Conservation (phyloP, 2,329 filamentous ascomycete genomes). For the Hypoxylon rubiginosum region DNA sequence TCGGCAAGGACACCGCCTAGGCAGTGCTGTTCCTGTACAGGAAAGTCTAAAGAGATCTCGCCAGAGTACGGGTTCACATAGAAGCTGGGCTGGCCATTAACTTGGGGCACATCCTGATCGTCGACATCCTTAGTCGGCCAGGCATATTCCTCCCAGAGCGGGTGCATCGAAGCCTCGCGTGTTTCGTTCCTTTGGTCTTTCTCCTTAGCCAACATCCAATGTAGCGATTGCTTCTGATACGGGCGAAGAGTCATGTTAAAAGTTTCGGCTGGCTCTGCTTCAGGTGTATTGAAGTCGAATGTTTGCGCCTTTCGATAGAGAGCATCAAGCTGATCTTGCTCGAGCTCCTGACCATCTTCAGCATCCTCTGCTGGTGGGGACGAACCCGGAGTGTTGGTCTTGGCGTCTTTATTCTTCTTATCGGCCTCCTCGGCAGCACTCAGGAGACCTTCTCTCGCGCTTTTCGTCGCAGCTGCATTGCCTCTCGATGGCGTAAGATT, state of each 20-base stretch:
- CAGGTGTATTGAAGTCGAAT: constrained; percentile 93
- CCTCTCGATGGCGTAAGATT: constrained; percentile 80
- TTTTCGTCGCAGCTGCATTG: constrained; percentile 81
- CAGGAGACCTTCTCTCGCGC: constrained; percentile 86
- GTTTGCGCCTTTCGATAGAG: constrained; percentile 96
- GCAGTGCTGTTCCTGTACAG: constrained; percentile 93
- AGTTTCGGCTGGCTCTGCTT: constrained; percentile 83
- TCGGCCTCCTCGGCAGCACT: constrained; percentile 91
- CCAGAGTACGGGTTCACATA: constrained; percentile 98
- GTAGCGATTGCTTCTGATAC: constrained; percentile 93
- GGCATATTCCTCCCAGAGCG: constrained; percentile 93
- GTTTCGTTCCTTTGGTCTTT: constrained; percentile 77
- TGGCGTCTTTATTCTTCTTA: constrained; percentile 73
- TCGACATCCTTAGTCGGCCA: constrained; percentile 93
- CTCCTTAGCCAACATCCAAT: constrained; percentile 98
- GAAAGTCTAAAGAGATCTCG: constrained; percentile 91
- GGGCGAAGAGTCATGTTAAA: constrained; percentile 88
- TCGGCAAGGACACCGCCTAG: constrained; percentile 93
- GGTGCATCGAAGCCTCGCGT: constrained; percentile 89
- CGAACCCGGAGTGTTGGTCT: constrained; percentile 58
- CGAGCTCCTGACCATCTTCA: constrained; percentile 90
- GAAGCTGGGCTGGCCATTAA: constrained; percentile 79
- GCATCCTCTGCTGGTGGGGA: constrained; percentile 72
- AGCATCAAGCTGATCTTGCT: constrained; percentile 94
- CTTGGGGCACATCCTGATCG: constrained; percentile 77